These are phyloP conservation scores for Crepidotus sp. DNA, from an alignment of 1,284 basidiomycete genomes.

Conservation along the genomic window DNA sequence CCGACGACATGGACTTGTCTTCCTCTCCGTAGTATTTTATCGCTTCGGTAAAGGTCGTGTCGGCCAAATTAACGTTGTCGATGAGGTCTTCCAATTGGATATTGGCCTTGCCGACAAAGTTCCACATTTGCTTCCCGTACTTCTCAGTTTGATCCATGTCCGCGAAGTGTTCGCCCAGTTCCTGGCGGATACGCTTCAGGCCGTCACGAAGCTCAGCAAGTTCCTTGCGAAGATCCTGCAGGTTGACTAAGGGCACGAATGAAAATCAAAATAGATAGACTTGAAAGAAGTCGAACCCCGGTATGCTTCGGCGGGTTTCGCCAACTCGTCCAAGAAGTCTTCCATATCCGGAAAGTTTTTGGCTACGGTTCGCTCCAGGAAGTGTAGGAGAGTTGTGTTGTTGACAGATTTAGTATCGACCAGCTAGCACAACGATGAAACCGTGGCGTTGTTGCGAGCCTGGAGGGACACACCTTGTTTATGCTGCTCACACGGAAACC, in stretches of 20 bases:
- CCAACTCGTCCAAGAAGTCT: conserved; percentile 82
- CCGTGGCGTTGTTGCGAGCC: neutral
- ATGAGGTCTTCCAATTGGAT: conserved; percentile 71
- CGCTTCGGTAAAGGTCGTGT: conserved; percentile 73
- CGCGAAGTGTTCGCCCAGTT: conserved; percentile 72
- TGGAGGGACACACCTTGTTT: conserved; percentile 63
- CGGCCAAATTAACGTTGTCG: conserved; percentile 80
- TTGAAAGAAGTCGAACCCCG: conserved; percentile 46
- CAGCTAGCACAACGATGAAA: conserved; percentile 42
- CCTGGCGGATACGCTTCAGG: conserved; percentile 66
- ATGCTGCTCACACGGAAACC: conserved; percentile 97
- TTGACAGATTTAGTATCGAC: conserved; percentile 97
- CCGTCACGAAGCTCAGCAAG: conserved; percentile 71
- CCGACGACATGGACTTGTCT: conserved; percentile 70
- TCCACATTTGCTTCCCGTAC: conserved; percentile 86
- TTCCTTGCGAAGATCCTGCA: conserved; percentile 70
- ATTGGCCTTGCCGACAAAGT: conserved; percentile 69
- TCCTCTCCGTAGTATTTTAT: conserved; percentile 89
- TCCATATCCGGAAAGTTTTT: conserved; percentile 88
- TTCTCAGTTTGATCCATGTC: conserved; percentile 63
- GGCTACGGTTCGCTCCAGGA: conserved; percentile 83
- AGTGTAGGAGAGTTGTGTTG: conserved; percentile 90
- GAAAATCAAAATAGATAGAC: conserved; percentile 1
- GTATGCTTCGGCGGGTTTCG: conserved; percentile 87
- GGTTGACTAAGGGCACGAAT: conserved; percentile 44